Percentiles rank a stretch among this genome's conserved stretches.
These are phyloP conservation scores for Clitoria ternatea DNA, from an alignment of 306 rosid genomes.

Conservation along the genomic window DNA sequence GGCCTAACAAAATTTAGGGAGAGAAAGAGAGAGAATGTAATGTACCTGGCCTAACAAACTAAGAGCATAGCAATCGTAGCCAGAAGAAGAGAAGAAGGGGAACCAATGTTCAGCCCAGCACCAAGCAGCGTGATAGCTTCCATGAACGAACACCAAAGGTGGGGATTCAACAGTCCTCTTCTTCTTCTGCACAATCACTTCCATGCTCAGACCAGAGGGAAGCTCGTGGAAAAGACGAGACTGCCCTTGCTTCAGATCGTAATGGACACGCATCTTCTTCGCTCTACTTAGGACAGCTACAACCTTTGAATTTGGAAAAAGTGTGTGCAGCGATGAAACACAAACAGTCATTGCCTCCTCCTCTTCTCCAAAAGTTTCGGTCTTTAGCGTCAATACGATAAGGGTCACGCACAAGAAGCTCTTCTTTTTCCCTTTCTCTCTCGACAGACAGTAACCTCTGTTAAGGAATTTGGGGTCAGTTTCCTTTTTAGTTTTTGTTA, in stretches of 20 bases:
- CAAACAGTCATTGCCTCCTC: conserved; percentile 31
- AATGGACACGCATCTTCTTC: conserved; percentile 48
- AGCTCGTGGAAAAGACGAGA: conserved; percentile 73
- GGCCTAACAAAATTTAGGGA: too few relatives aligned
- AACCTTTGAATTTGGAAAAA: conserved; percentile 28
- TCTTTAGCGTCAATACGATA: conserved; percentile 11
- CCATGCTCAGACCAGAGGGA: conserved; percentile 78
- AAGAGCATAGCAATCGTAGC: conserved; percentile 71
- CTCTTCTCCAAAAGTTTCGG: conserved; percentile 13
- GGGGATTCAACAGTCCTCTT: conserved; percentile 26
- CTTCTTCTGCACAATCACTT: conserved; percentile 54
- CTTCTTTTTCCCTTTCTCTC: too few relatives aligned
- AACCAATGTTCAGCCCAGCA: conserved; percentile 91
- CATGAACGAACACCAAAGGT: conserved; percentile 82
- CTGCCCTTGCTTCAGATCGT: conserved; percentile 60
- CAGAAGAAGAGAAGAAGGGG: conserved; percentile 76
- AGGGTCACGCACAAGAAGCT: not conserved
- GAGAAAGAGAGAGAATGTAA: conserved; percentile 21
- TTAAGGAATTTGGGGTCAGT: too few relatives aligned
- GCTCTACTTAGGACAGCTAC: conserved; percentile 29
- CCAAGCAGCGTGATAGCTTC: conserved; percentile 98
- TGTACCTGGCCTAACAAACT: conserved; percentile 80
- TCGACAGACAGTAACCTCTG: too few relatives aligned
- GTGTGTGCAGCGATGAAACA: conserved; percentile 19
- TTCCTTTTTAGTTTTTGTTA: too few relatives aligned